phyloP scores from a whole-genome alignment of 441 rosid species.

The Eutrema salsugineum region DNA sequence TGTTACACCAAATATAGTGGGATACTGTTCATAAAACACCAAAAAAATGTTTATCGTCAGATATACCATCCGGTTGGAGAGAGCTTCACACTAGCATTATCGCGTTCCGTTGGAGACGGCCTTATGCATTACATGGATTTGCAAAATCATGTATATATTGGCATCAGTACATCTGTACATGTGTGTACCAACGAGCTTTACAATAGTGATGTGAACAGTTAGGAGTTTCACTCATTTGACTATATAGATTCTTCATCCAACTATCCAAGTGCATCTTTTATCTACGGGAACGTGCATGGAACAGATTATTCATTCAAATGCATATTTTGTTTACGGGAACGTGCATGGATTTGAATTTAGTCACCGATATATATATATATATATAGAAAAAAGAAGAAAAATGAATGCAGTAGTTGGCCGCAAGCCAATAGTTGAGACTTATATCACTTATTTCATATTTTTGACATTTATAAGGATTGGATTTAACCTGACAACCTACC shows the following conservation, averaged over 20 bases:
- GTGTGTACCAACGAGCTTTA: not conserved
- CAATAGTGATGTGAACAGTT: not conserved
- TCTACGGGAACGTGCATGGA: no score
- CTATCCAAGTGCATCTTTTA: not conserved
- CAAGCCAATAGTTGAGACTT: not conserved
- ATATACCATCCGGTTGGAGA: no score
- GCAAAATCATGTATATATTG: not conserved
- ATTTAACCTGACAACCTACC: not conserved
- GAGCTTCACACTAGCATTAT: no score
- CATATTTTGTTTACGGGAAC: not conserved
- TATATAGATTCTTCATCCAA: not conserved
- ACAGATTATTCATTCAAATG: not conserved
- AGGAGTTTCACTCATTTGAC: not conserved
- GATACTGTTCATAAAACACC: no score
- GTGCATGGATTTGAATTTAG: not conserved
- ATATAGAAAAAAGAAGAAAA: not conserved
- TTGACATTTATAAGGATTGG: not conserved
- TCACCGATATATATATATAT: not conserved
- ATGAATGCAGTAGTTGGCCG: conserved; percentile 9
- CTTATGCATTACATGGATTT: not conserved
- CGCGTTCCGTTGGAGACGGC: no score
- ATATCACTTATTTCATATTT: not conserved
- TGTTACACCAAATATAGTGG: no score
- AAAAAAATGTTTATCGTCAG: no score
- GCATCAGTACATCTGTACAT: not conserved